Evolutionary conservation across 1,284 basidiomycete species (phyloP).

Genomic region (Irpex lacteus): DNA sequence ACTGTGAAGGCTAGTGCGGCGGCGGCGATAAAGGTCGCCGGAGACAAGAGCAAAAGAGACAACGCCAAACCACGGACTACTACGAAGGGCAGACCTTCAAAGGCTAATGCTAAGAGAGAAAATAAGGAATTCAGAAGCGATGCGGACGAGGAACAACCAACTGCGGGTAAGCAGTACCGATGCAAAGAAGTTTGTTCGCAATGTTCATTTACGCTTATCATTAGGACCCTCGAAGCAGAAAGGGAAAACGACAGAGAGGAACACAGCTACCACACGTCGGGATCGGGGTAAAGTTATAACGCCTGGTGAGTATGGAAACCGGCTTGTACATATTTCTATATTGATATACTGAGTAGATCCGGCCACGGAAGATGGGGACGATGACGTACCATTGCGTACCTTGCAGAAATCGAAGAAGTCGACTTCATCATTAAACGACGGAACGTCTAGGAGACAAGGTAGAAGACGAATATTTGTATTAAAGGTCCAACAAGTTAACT

Average conservation of each 20-base stretch:
- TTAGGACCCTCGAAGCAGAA: not conserved
- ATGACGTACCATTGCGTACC: not conserved
- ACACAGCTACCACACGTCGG: not conserved
- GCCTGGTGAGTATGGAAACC: not conserved
- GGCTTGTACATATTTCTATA: not conserved
- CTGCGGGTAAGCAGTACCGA: conserved; percentile 1
- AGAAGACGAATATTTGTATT: not conserved
- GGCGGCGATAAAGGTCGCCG: not conserved
- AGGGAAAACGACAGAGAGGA: not conserved
- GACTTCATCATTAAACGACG: not conserved
- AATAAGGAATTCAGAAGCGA: not conserved
- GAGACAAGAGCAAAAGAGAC: not conserved
- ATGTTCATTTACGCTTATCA: not conserved
- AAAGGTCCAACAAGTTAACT: too few relatives aligned
- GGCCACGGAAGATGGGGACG: not conserved
- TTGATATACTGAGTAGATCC: not conserved
- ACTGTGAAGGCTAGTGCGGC: not conserved
- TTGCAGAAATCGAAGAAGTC: not conserved
- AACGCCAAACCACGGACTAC: not conserved
- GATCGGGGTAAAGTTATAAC: not conserved
- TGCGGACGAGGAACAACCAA: not conserved
- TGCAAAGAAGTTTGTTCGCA: not conserved
- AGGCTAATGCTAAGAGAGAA: not conserved
- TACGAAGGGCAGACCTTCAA: not conserved
- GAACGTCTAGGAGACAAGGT: not conserved